These are phyloP conservation scores for Baorangia bicolor DNA, from an alignment of 768 basidiomycete species.

Conservation along the genomic window DNA sequence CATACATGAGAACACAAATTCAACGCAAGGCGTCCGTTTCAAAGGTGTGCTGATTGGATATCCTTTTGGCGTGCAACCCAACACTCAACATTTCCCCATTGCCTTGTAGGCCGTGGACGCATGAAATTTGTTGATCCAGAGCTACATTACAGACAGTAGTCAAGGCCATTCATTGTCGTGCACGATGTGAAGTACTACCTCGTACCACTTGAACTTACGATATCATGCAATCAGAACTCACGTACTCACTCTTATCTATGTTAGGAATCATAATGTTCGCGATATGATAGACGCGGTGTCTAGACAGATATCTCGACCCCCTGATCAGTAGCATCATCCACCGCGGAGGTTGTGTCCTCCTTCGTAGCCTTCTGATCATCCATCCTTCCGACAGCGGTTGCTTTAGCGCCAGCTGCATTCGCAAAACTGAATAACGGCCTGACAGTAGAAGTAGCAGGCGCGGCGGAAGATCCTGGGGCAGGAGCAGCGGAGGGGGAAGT, in stretches of 20 bases:
- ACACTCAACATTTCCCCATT: not conserved
- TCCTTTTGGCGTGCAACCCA: not conserved
- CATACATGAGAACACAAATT: conserved; percentile 33
- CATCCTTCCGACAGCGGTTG: conserved; percentile 11
- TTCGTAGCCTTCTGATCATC: conserved; percentile 16
- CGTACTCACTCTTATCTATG: not conserved
- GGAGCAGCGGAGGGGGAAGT: conserved; percentile 19
- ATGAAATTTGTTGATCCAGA: conserved; percentile 71
- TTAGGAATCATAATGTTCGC: conserved; percentile 3
- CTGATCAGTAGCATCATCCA: conserved; percentile 17
- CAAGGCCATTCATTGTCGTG: not conserved
- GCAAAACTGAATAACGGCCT: conserved; percentile 82
- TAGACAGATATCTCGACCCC: conserved; percentile 17
- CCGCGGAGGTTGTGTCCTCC: not conserved
- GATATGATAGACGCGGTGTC: conserved; percentile 13
- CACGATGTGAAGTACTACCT: not conserved
- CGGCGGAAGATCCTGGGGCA: conserved; percentile 23
- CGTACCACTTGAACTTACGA: not conserved
- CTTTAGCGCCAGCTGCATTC: conserved; percentile 55
- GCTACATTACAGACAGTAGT: conserved; percentile 31
- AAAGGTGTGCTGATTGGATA: conserved; percentile 46
- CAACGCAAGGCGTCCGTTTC: conserved; percentile 53
- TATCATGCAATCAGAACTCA: not conserved
- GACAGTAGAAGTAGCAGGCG: conserved; percentile 45
- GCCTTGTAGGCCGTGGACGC: conserved; percentile 51